These are phyloP conservation scores for Arthrinium puccinioides DNA, from an alignment of 2,329 filamentous ascomycete genomes.

Conservation along the genomic window DNA sequence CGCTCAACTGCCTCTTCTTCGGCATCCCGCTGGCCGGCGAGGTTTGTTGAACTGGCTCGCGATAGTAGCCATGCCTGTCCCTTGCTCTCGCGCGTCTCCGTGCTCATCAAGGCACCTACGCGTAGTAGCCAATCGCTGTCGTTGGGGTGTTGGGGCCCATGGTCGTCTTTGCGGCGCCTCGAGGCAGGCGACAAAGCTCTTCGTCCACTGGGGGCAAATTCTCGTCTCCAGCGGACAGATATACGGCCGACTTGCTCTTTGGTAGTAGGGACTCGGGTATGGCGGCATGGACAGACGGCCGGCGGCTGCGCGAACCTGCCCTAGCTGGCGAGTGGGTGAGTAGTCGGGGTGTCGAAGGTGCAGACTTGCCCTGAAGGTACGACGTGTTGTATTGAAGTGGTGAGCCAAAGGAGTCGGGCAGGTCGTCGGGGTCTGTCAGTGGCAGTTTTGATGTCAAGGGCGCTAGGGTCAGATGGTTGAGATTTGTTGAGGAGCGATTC, in stretches of 20 bases:
- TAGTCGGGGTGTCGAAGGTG: slow-evolving; percentile 57
- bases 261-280: slow-evolving; percentile 27
- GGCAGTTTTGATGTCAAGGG: slow-evolving; percentile 57
- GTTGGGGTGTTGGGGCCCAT: slow-evolving; percentile 23
- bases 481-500: slow-evolving; percentile 50
- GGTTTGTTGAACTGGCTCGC: slow-evolving; percentile 56
- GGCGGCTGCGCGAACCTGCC: slow-evolving; percentile 35
- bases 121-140: slow-evolving; percentile 61
- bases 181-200: slow-evolving; percentile 15
- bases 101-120: slow-evolving; percentile 54
- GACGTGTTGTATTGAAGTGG: slow-evolving; percentile 33
- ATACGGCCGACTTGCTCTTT: slow-evolving; percentile 58
- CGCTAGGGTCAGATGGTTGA: slow-evolving; percentile 56
- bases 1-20: slow-evolving; percentile 47
- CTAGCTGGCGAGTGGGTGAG: slow-evolving; percentile 34
- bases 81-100: slow-evolving; percentile 58
- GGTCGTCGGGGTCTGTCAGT: slow-evolving; percentile 39
- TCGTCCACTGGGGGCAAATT: slow-evolving; percentile 13
- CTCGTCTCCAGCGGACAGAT: slow-evolving; percentile 31
- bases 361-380: slow-evolving; percentile 55
- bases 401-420: slow-evolving; percentile 27
- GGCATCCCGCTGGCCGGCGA: slow-evolving; percentile 42
- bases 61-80: slow-evolving; percentile 64
- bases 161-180: slow-evolving; percentile 24
- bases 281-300: slow-evolving; percentile 26